Percentiles rank a stretch among this genome's conserved stretches.
These are phyloP conservation scores for Claviceps pusilla DNA, from an alignment of 2,329 filamentous ascomycete species.

Conservation along the genomic window DNA sequence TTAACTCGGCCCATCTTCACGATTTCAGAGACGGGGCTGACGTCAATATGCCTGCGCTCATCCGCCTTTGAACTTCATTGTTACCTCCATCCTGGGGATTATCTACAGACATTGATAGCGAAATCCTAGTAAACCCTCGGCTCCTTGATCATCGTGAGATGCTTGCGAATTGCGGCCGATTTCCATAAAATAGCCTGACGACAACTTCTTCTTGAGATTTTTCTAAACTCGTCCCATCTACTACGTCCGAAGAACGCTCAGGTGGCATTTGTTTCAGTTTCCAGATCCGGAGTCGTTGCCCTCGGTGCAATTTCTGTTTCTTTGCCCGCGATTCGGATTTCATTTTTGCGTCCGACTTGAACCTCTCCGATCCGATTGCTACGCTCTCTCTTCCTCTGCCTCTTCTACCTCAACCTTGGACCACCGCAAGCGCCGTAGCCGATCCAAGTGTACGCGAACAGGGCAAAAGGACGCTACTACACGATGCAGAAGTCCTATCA, in stretches of 20 bases:
- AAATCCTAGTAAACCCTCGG: background rate
- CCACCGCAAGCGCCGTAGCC: background rate
- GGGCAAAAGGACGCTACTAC: background rate
- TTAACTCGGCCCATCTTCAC: background rate
- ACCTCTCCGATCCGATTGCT: background rate
- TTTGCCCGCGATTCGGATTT: background rate
- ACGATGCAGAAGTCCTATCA: conserved; percentile 5
- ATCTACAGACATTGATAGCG: background rate
- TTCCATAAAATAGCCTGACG: background rate
- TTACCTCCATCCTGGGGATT: background rate
- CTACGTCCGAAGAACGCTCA: background rate
- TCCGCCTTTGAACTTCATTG: background rate
- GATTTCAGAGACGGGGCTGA: background rate
- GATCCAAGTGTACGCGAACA: background rate
- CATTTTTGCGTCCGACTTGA: background rate
- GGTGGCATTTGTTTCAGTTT: background rate
- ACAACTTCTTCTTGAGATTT: background rate
- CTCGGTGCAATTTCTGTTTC: background rate
- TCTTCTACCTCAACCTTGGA: background rate
- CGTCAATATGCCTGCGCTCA: conserved; percentile 5
- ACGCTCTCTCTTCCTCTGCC: background rate
- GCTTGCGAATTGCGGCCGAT: background rate
- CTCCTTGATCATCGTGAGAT: background rate
- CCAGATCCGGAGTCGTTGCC: background rate
- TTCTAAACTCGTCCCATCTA: background rate